Base-by-base conservation (phyloP, 2,329 filamentous ascomycete genomes). In the Trichoderma koningii region DNA sequence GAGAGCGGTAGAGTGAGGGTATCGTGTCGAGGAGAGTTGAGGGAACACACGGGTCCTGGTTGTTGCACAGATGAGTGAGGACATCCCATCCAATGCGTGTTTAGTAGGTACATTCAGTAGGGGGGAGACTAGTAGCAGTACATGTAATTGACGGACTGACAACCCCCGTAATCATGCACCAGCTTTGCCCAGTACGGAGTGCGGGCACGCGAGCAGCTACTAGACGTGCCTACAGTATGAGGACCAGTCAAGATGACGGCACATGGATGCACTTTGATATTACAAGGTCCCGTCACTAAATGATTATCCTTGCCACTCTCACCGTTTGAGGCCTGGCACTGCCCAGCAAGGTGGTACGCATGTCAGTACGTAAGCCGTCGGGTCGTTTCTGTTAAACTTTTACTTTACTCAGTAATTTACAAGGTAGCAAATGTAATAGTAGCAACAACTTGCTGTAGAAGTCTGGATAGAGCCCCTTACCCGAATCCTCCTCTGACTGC, bases 271-370 rank as follows among this genome's bases (percentile, higher is more conserved):
- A 2, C 30, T 9, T 48, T 10, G 19, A 4, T 28, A 34, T 34
- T 50, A 51, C 45, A 47, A 61, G 47, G 45, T 26, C 19, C 12
- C 10, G 34, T 38, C 34, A 14, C 44, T 23, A 30, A 19, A 19
- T 52, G 50, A 42, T 51, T 15, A 61, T 51, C 57, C 57, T 61
- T 62, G 59, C 59, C 47, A 28, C 21, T 38, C 34, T 23, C n/a
- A 44, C 45, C 45, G 41, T 26, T 47, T 42, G 23, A 34, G 26
- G 30, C 23, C 17, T 19, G 14, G 23, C 45, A 48, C n/a, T 53
- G 23, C 15, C 34, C 41, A 4, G 23, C 44, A 19, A 17, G 44
- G 38, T 53, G 59, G 48, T 53, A 53, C 59, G 48, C 23, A 52
- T 14, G 48, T 41, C 47, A n/a, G 21, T 45, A 62, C 59, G 59